Evolutionary conservation across 306 rosid genomes (phyloP), one percentile per base, ranked within the genome.

Genomic region (Sicyos edulis): DNA sequence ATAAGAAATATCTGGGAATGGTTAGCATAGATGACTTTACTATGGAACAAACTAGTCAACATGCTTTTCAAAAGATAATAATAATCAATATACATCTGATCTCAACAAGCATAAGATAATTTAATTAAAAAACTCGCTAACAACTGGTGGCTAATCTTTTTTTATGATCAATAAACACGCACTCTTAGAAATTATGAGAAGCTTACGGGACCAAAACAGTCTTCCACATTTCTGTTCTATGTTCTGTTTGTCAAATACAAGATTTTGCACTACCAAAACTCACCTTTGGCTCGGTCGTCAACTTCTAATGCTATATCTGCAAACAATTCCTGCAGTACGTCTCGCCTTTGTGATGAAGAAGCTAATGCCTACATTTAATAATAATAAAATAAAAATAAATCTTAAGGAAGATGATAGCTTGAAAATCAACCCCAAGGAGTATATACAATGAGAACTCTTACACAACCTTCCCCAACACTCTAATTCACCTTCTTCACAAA

Each of bases 241-340:
- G 57, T 49, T 15, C 68, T 29, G 42, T 56, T 67, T 49, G 34
- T 55, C 21, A 7, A 44, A 74, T 49, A 60, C 8, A 74, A 57
- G 12, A 47, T 17, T 8, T 70, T 44, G 19, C 19, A 40, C 1
- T 75, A 72, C 67, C 29, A 70, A 9, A 54, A 79, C 92, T 76
- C 53, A 95, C 99, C 97, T 84, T 76, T 87, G 72, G 97, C 97
- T 77, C 99, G 80, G 24, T 91, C 92, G 84, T 95, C 96, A 8
- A 95, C 89, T 83, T 95, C 96, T 17, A 95, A 86, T 57, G 95
- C 99, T 44, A 95, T 67, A 62, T 95, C 99, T 67, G 97, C 97
- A 83, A 95, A 91, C 73, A 95, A 85, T 76, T 88, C 97, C 78
- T 85, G 99, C 88, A 91, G 85, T 85, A 95, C 81, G 75, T 89